Percentiles rank a stretch among this genome's conserved stretches.
Conservation (phyloP, 1,284 basidiomycete genomes). For the Heterobasidion annosum region DNA sequence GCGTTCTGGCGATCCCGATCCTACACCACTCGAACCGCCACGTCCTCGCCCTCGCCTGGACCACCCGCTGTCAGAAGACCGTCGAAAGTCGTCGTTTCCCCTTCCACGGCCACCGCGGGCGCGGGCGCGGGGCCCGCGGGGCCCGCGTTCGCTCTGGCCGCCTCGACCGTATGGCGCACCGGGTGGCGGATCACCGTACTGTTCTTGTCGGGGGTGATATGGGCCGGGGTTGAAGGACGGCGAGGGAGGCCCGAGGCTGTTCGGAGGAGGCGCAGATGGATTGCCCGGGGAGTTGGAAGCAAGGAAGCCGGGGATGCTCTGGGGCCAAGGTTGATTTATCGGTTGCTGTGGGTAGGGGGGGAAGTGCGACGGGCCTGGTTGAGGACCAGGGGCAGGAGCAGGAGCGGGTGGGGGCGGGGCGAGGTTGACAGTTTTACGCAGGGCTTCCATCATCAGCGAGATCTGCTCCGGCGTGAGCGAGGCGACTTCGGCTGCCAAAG, state of each 20-base stretch:
- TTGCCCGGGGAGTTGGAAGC: not conserved
- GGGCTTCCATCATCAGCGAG: slow-evolving; percentile 34
- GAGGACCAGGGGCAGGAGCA: not conserved
- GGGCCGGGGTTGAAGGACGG: not conserved
- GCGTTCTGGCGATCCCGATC: not conserved
- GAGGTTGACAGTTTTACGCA: slow-evolving; percentile 12
- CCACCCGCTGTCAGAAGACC: slow-evolving; percentile 9
- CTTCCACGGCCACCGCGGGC: slow-evolving; percentile 5
- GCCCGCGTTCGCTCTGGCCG: slow-evolving; percentile 4
- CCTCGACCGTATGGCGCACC: not conserved
- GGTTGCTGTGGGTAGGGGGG: not conserved
- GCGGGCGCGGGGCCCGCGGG: slow-evolving; percentile 1
- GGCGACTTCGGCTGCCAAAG: slow-evolving; percentile 36
- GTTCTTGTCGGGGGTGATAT: not conserved
- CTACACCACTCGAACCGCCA: slow-evolving; percentile 1
- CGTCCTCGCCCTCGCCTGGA: slow-evolving; percentile 5
- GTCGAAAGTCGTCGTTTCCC: slow-evolving; percentile 3
- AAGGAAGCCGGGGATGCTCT: not conserved
- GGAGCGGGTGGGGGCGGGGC: not conserved
- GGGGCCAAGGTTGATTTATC: not conserved
- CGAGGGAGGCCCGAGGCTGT: not conserved
- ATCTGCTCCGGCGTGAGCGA: slow-evolving; percentile 50
- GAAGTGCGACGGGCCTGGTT: not conserved
- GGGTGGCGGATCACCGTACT: not conserved
- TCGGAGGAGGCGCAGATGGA: not conserved